Conservation (phyloP, 768 basidiomycete species). For the Lactifluus hygrophoroides region DNA sequence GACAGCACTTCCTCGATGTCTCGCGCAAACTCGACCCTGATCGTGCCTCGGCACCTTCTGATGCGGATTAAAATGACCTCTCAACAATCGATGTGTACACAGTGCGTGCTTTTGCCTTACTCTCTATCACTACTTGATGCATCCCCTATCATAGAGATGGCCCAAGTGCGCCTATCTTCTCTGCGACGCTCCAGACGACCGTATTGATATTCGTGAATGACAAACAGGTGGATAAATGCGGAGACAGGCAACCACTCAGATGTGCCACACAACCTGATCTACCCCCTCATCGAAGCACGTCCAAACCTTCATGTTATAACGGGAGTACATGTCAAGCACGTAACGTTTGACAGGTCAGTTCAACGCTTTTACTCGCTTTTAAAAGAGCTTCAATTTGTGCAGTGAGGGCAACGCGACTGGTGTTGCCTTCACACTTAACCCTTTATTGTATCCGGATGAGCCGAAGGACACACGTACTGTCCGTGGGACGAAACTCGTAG, state of each 20-base stretch:
- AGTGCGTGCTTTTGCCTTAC: too few relatives aligned
- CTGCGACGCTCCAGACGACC: too few relatives aligned
- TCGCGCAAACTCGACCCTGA: too few relatives aligned
- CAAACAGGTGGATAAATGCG: slow-evolving; percentile 43
- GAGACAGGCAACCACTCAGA: slow-evolving; percentile 50
- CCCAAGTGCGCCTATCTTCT: too few relatives aligned
- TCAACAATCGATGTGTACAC: too few relatives aligned
- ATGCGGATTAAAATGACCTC: too few relatives aligned
- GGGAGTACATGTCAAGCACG: slow-evolving; percentile 29
- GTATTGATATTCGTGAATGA: too few relatives aligned
- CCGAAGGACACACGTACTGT: slow-evolving; percentile 15
- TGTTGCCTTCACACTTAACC: slow-evolving; percentile 29
- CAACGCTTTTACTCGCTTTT: not conserved
- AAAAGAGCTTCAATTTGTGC: not conserved
- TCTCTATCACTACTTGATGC: too few relatives aligned
- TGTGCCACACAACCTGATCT: slow-evolving; percentile 36
- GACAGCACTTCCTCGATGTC: slow-evolving; percentile 24
- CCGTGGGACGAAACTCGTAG: slow-evolving; percentile 30
- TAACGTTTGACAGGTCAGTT: slow-evolving; percentile 30
- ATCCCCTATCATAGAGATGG: too few relatives aligned
- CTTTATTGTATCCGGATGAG: slow-evolving; percentile 20
- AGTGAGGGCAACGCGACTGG: slow-evolving; percentile 33
- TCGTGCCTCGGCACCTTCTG: too few relatives aligned
- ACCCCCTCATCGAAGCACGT: slow-evolving; percentile 24
- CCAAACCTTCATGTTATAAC: slow-evolving; percentile 28